A percentile compares a stretch with the other conserved stretches of the same genome.
phyloP scores from a whole-genome alignment of 495 filamentous ascomycete genomes.

The Choiromyces venosus region DNA sequence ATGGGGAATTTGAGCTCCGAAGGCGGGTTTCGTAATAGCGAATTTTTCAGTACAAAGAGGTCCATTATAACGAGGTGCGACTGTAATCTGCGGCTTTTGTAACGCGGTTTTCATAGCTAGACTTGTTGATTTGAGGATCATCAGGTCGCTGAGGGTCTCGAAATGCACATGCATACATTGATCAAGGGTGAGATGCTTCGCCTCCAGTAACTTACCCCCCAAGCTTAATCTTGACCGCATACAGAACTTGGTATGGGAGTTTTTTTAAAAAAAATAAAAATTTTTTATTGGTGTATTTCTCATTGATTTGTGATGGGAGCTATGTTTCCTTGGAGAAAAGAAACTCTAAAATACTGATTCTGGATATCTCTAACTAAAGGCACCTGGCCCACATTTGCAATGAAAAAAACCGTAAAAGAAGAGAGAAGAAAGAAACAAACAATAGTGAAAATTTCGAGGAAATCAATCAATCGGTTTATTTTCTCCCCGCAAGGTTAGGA shows the following conservation, averaged over 20 bases:
- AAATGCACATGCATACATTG: neutral
- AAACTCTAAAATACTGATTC: neutral
- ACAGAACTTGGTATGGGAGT: neutral
- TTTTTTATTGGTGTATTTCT: neutral
- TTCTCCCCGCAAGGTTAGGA: slow-evolving; percentile 9
- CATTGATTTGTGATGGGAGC: neutral
- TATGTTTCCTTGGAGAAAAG: neutral
- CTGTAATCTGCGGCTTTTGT: neutral
- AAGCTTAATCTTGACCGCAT: neutral
- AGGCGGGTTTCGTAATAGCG: too few species aligned
- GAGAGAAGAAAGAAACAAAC: neutral
- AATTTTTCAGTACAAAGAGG: too few species aligned
- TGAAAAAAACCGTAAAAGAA: too few species aligned
- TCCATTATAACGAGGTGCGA: too few species aligned
- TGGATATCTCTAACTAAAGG: neutral
- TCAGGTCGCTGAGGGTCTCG: neutral
- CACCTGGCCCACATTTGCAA: neutral
- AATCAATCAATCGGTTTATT: neutral
- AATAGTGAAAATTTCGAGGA: neutral
- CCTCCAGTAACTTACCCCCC: neutral
- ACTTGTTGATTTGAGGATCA: neutral
- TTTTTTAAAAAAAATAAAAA: too few species aligned
- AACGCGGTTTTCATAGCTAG: neutral
- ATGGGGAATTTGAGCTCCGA: too few species aligned
- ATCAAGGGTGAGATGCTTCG: neutral